Evolutionary conservation across 345 rosid genomes (phyloP).

Genomic region (Eucalyptus leucophloia): DNA sequence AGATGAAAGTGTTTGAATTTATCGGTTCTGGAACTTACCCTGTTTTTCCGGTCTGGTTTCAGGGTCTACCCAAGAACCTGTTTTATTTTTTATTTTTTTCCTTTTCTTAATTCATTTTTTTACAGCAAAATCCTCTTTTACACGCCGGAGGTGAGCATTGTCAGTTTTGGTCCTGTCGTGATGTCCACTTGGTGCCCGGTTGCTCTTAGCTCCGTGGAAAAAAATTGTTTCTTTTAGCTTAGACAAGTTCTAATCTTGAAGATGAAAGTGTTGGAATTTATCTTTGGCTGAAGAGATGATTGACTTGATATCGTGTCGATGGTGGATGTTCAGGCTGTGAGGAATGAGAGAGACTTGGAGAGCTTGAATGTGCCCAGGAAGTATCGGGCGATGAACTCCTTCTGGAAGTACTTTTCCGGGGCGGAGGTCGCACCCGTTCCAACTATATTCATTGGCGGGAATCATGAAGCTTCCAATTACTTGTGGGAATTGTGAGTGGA

Average conservation of each 20-base stretch:
- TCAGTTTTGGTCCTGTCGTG: neutral
- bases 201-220: neutral
- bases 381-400: constrained; percentile 73
- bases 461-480: constrained; percentile 96
- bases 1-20: neutral
- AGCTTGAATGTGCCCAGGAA: constrained; percentile 68
- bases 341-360: constrained; percentile 79
- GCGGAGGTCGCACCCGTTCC: constrained; percentile 74
- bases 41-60: too few relatives aligned
- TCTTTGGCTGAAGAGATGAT: neutral
- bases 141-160: neutral
- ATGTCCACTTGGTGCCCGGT: neutral
- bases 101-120: too few relatives aligned
- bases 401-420: constrained; percentile 91
- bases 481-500: constrained; percentile 77
- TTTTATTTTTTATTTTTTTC: too few relatives aligned
- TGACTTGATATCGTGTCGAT: neutral
- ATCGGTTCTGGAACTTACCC: neutral
- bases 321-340: constrained; percentile 39
- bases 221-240: neutral
- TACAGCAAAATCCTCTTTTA: neutral
- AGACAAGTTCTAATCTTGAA: neutral
- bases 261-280: neutral
- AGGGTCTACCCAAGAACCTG: too few relatives aligned
- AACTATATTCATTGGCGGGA: constrained; percentile 90